Percentiles rank a stretch among this genome's conserved stretches.
Conservation (phyloP, 148 eudicot genomes). For the Beta vulgaris region DNA sequence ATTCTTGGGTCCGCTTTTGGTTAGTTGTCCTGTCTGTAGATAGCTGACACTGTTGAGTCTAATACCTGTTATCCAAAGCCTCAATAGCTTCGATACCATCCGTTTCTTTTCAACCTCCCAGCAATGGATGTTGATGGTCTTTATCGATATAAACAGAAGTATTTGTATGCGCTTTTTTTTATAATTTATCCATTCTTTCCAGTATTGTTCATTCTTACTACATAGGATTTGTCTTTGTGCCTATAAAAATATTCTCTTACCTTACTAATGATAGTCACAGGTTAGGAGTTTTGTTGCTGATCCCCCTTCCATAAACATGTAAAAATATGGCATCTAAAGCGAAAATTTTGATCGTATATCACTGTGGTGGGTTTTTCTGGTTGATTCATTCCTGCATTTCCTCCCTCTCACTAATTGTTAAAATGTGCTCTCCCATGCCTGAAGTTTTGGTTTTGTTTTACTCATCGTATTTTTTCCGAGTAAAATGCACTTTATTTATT, state of each 20-base stretch:
- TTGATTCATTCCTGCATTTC: too few relatives aligned
- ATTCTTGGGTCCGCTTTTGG: slow-evolving; percentile 16
- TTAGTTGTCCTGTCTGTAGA: slow-evolving; percentile 29
- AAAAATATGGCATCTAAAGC: too few relatives aligned
- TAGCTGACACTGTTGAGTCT: slow-evolving; percentile 30
- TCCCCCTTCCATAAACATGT: background rate
- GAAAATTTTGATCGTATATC: too few relatives aligned
- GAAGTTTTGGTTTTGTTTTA: too few relatives aligned
- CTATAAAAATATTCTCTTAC: background rate
- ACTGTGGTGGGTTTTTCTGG: too few relatives aligned
- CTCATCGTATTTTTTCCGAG: too few relatives aligned
- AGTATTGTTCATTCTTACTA: background rate
- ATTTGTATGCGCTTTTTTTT: slow-evolving; percentile 23
- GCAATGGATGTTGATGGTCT: slow-evolving; percentile 22
- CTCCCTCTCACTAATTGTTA: too few relatives aligned
- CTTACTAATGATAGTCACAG: background rate
- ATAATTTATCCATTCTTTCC: slow-evolving; percentile 18
- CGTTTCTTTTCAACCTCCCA: slow-evolving; percentile 23
- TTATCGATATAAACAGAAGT: slow-evolving; percentile 20
- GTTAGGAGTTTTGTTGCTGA: background rate
- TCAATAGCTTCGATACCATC: slow-evolving; percentile 11
- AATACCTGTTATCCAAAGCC: slow-evolving; percentile 20
- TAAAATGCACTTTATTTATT: too few relatives aligned
- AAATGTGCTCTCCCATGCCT: too few relatives aligned
- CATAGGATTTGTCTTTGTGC: background rate